phyloP scores from a whole-genome alignment of 116 monocot species.

The Trichopus zeylanicus region DNA sequence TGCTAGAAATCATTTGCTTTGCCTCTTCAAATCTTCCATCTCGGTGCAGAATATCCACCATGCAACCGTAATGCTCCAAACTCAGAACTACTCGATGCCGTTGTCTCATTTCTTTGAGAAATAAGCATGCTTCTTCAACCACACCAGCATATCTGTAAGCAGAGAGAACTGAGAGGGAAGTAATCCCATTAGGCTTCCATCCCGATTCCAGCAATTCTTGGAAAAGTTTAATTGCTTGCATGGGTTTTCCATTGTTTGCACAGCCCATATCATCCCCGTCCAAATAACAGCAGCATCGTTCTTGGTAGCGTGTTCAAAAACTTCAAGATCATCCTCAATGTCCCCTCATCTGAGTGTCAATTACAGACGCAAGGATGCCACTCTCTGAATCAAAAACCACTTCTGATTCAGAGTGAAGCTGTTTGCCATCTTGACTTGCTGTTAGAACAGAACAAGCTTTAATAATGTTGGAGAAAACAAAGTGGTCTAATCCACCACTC shows the following conservation, averaged over 20 bases:
- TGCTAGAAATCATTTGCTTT: slow-evolving; percentile 30
- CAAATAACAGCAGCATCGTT: slow-evolving; percentile 51
- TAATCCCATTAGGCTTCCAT: slow-evolving; percentile 51
- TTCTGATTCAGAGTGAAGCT: slow-evolving; percentile 50
- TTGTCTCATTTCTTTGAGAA: slow-evolving; percentile 38
- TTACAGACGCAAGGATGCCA: slow-evolving; percentile 44
- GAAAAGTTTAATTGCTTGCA: slow-evolving; percentile 40
- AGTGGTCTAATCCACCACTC: no score
- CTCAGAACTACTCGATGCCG: slow-evolving; percentile 23
- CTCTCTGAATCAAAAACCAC: slow-evolving; percentile 45
- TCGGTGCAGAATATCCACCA: slow-evolving; percentile 63
- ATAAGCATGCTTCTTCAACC: slow-evolving; percentile 37
- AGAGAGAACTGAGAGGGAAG: slow-evolving; percentile 63
- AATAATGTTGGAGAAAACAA: no score
- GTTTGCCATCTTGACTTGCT: slow-evolving; percentile 27
- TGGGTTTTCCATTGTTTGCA: slow-evolving; percentile 56
- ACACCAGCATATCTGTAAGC: slow-evolving; percentile 75
- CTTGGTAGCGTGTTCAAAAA: slow-evolving; percentile 24
- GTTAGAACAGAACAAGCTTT: no score
- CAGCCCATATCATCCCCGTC: slow-evolving; percentile 68
- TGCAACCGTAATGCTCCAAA: slow-evolving; percentile 65
- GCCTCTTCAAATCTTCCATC: slow-evolving; percentile 50
- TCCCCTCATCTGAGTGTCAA: slow-evolving; percentile 74
- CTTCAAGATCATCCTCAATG: slow-evolving; percentile 35
- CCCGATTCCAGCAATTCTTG: slow-evolving; percentile 50